Conservation (phyloP, 148 eudicot species). For the Cornus controversa region DNA sequence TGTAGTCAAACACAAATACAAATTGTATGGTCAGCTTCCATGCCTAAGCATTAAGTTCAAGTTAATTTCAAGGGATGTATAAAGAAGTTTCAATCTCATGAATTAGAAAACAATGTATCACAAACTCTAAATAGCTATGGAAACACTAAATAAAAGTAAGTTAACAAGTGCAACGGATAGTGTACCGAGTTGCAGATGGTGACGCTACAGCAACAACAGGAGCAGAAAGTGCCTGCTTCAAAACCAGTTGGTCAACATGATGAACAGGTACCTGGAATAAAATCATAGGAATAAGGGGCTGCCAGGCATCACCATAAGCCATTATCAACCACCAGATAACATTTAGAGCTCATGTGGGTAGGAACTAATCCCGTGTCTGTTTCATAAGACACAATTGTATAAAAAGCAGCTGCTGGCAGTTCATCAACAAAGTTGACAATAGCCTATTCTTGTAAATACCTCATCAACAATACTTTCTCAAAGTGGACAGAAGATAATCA, state of each 20-base stretch:
- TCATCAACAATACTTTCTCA: too few species aligned
- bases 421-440: too few species aligned
- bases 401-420: too few species aligned
- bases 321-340: neutral
- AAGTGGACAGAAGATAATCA: neutral
- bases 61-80: neutral
- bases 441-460: too few species aligned
- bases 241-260: slow-evolving; percentile 58
- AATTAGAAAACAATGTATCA: neutral
- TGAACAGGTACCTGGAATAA: slow-evolving; percentile 64
- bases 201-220: slow-evolving; percentile 96
- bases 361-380: too few species aligned
- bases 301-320: slow-evolving; percentile 5
- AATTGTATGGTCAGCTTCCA: neutral
- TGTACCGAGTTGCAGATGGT: slow-evolving; percentile 91
- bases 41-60: neutral
- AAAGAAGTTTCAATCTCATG: neutral
- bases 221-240: slow-evolving; percentile 65
- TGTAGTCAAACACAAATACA: neutral
- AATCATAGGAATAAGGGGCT: slow-evolving; percentile 3
- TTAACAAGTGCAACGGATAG: neutral
- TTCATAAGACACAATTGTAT: too few species aligned
- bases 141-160: neutral
- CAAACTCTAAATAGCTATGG: neutral
- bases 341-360: neutral